Evolutionary conservation across 148 eudicot species (phyloP), one percentile per base, ranked within the genome.

Genomic region (Nyssa sinensis): DNA sequence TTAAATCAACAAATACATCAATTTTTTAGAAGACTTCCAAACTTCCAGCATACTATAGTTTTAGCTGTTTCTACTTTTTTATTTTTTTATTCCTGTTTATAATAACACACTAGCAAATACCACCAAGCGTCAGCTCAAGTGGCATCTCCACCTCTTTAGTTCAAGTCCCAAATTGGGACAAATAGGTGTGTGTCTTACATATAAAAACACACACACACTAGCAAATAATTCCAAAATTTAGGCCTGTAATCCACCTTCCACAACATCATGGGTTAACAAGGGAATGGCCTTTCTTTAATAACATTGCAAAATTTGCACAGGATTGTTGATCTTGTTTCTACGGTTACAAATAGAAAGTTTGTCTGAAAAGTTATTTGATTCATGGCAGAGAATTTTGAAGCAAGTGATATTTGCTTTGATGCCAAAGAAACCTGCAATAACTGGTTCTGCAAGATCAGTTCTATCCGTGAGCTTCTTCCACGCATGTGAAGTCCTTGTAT

Each of bases 361-460:
- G 16, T 47, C 76, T 76, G 59, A 70, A 72, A 37, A 28, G 8
- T 62, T 59, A 64, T n/a, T 70, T 77, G 69, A 53, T 59, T 27
- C 62, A 35, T 86, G 74, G 77, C 84, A 91, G 97, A 86, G 77
- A 77, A 87, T 64, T 91, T 91, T 73, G 77, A 76, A 73, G 83
- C 82, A 29, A 84, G 73, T 72, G 86, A 84, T 78, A 76, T 91
- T 31, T 80, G 86, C 75, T 62, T 74, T 37, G 91, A 89, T 55
- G 97, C 93, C 57, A 89, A 87, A 79, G 93, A 91, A 75, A 91
- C 84, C 75, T 91, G 97, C 82, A 77, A 77, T 64, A 89, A 91
- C 80, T 91, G 93, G 93, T 89, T 91, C 78, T 78, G 87, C 84
- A 91, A 91, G 87, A 81, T 91, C 74, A 89, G 91, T 62, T 83